A percentile compares a stretch with the other conserved stretches of the same genome.
Evolutionary conservation across 2,329 filamentous ascomycete genomes (phyloP).

Genomic region (Cladosporium sp.): DNA sequence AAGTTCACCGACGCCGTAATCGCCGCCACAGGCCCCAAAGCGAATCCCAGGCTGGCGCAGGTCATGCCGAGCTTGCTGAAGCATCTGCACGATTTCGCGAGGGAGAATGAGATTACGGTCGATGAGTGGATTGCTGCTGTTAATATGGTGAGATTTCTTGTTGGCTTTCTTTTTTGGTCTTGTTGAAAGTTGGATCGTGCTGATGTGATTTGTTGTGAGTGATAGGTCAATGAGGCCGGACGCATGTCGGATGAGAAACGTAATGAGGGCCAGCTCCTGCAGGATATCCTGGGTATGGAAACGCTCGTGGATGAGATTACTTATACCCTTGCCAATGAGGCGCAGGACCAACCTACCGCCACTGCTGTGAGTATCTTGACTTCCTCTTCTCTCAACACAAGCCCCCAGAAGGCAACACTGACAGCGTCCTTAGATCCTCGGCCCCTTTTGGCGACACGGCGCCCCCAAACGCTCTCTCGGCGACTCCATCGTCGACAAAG

Average conservation of each 20-base stretch:
- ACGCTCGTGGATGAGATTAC: constrained; percentile 72
- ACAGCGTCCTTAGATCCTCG: constrained; percentile 54
- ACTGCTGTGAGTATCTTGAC: constrained; percentile 47
- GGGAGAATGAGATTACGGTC: constrained; percentile 55
- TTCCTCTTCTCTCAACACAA: not conserved
- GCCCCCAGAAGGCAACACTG: not conserved
- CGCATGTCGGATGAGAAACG: constrained; percentile 59
- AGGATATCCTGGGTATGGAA: constrained; percentile 57
- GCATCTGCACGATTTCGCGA: constrained; percentile 57
- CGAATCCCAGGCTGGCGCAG: constrained; percentile 28
- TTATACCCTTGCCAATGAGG: constrained; percentile 57
- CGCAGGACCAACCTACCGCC: constrained; percentile 54
- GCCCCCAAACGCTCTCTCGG: constrained; percentile 68
- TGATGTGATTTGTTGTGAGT: not conserved
- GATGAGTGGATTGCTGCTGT: constrained; percentile 57
- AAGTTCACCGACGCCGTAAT: constrained; percentile 35
- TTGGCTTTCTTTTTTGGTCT: no score
- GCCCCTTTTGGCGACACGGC: constrained; percentile 77
- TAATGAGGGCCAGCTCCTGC: constrained; percentile 60
- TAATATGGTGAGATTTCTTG: constrained; percentile 37
- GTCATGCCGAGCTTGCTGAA: constrained; percentile 49
- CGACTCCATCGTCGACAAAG: constrained; percentile 55
- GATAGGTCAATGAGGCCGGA: constrained; percentile 57
- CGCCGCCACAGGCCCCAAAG: constrained; percentile 33
- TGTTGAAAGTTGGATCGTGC: not conserved